A percentile compares a stretch with the other conserved stretches of the same genome.
Conservation (phyloP, 768 basidiomycete genomes). For the Boletus reticuloceps region DNA sequence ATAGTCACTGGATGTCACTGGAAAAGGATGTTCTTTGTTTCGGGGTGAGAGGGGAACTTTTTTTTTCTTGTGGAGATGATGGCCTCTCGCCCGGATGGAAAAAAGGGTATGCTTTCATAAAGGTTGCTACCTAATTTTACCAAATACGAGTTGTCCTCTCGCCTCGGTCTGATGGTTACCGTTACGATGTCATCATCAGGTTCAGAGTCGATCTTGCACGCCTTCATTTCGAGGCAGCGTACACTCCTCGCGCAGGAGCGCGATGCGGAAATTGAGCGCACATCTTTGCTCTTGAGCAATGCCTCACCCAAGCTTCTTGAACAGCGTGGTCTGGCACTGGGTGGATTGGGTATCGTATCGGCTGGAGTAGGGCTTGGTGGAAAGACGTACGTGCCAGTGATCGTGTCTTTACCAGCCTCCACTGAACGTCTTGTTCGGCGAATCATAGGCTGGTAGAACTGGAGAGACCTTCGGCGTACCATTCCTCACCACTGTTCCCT, state of each 20-base stretch:
- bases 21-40: background rate
- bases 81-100: too few species aligned
- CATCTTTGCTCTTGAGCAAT: slow-evolving; percentile 74
- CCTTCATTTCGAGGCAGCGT: slow-evolving; percentile 69
- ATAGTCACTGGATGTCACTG: background rate
- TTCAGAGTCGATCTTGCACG: slow-evolving; percentile 36
- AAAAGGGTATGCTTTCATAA: too few species aligned
- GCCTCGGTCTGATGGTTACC: too few species aligned
- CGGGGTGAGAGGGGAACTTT: too few species aligned
- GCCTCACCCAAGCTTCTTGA: slow-evolving; percentile 85
- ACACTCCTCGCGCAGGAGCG: slow-evolving; percentile 69
- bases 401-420: background rate
- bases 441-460: slow-evolving; percentile 79
- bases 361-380: slow-evolving; percentile 89
- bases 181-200: slow-evolving; percentile 4
- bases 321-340: slow-evolving; percentile 79
- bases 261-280: slow-evolving; percentile 80
- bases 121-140: too few species aligned
- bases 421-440: slow-evolving; percentile 21
- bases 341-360: slow-evolving; percentile 64
- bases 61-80: too few species aligned
- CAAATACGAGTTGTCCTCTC: too few species aligned
- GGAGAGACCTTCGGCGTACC: slow-evolving; percentile 79
- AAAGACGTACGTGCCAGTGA: slow-evolving; percentile 76
- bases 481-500: slow-evolving; percentile 67